Percentiles rank a stretch among this genome's conserved stretches.
These are phyloP conservation scores for Salvia sclarea DNA, from an alignment of 305 asterid species.

Conservation along the genomic window DNA sequence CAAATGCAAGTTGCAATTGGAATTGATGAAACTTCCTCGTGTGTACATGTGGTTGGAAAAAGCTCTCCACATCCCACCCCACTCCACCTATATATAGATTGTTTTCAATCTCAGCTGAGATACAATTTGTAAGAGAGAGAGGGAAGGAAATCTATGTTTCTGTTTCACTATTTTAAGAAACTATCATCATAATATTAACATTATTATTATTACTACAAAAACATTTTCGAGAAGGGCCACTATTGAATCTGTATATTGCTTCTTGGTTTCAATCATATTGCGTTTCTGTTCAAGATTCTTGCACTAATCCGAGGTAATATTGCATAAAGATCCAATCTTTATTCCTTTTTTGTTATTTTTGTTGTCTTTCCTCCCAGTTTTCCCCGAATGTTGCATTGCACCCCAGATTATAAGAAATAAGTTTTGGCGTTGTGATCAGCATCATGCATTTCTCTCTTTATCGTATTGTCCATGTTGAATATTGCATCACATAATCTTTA, in stretches of 20 bases:
- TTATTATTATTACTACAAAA: neutral
- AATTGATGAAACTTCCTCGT: conserved; percentile 22
- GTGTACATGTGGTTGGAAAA: conserved; percentile 38
- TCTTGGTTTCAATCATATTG: conserved; percentile 26
- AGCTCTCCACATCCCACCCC: neutral
- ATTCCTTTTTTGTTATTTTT: neutral
- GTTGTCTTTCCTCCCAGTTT: neutral
- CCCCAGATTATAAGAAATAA: neutral
- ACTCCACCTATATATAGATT: conserved; percentile 33
- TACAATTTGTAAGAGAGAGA: conserved; percentile 14
- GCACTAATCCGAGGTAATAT: conserved; percentile 29
- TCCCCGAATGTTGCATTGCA: neutral
- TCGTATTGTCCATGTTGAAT: neutral
- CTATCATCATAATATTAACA: neutral
- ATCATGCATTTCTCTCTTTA: neutral
- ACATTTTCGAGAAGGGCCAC: neutral
- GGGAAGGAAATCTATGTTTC: conserved; percentile 24
- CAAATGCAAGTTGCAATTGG: neutral
- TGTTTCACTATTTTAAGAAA: conserved; percentile 35
- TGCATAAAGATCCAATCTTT: neutral
- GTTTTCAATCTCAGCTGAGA: neutral
- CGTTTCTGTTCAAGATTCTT: conserved; percentile 21
- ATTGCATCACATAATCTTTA: neutral
- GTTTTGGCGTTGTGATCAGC: neutral
- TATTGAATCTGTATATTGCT: conserved; percentile 2